Evolutionary conservation across 2,329 filamentous ascomycete species (phyloP).

Genomic region (Aspergillus eucalypticola): DNA sequence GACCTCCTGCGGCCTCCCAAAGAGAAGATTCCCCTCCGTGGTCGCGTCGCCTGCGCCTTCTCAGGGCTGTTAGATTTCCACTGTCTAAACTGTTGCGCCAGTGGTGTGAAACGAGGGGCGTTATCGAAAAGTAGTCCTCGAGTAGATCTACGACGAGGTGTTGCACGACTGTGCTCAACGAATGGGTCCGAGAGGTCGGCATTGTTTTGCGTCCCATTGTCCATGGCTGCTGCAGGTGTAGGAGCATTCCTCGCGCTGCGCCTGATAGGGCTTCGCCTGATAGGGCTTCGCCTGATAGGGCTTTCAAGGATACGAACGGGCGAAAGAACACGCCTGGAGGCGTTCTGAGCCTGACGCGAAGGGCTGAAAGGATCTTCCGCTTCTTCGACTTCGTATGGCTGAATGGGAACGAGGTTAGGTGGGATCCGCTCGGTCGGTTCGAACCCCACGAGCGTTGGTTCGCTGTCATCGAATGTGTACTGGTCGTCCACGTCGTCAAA

Average conservation of each 20-base stretch:
- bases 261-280: neutral
- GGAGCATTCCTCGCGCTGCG: neutral
- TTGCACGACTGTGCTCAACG: neutral
- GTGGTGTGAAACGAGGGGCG: slow-evolving; percentile 62
- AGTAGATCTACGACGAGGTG: neutral
- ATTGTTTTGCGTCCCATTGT: neutral
- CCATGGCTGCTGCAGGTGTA: neutral
- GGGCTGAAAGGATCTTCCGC: slow-evolving; percentile 16
- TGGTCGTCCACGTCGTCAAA: slow-evolving; percentile 12
- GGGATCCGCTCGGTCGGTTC: slow-evolving; percentile 17
- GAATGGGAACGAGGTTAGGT: slow-evolving; percentile 14
- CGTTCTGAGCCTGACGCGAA: neutral
- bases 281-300: neutral
- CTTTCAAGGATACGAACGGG: neutral
- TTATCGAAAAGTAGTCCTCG: slow-evolving; percentile 19
- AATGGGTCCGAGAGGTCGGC: slow-evolving; percentile 7
- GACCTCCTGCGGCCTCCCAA: slow-evolving; percentile 28
- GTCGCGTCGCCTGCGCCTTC: slow-evolving; percentile 29
- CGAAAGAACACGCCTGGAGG: neutral
- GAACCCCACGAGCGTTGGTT: slow-evolving; percentile 20
- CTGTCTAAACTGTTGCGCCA: slow-evolving; percentile 61
- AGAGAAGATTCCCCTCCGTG: slow-evolving; percentile 39
- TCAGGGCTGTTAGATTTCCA: slow-evolving; percentile 65
- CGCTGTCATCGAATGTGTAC: slow-evolving; percentile 22
- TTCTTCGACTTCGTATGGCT: slow-evolving; percentile 25